Evolutionary conservation across 225 moss, liverwort and hornwort species (phyloP), one percentile per base, ranked within the genome.

Genomic region (Ulota crispa): DNA sequence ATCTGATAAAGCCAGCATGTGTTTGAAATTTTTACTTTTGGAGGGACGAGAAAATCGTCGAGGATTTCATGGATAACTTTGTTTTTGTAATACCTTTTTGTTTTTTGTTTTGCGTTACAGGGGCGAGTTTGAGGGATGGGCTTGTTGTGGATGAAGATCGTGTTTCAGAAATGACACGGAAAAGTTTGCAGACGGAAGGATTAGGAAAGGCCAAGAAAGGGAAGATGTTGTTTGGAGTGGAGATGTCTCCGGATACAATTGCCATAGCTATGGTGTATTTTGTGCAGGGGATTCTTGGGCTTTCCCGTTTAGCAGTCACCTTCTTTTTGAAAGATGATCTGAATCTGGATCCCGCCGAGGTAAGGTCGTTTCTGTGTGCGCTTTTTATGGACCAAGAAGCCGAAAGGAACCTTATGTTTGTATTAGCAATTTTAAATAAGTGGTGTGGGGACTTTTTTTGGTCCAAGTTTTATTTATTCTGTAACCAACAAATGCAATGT

Each of bases 181-280:
- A 78, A 76, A 66, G n/a, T 70, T 60, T 70, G 53, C 68, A 82
- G 37, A 43, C 23, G 62, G 75, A 82, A 61, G 84, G 76, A 60
- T 63, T 36, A 28, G 57, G 31, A 53, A 87, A 81, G 79, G 69
- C 43, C 41, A 85, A 85, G 73, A 55, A 70, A 77, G 73, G 76
- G 64, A 87, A 74, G 76, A 77, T 85, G 83, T 24, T 90, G 67
- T 92, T 92, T 79, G 92, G 92, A 68, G 92, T 90, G 14, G 85
- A 88, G 71, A 83, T 90, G 88, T 88, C 87, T 10, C 88, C 92
- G 16, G 92, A 92, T 30, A 92, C 81, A 0, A 68, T 88, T 26
- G 92, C 92, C 56, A 92, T 92, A 52, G 81, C 90, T 20, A 92
- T 92, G 88, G 92, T 92, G 78, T 92, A 92, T 78, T 92, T 92